Conservation (phyloP, 2,329 filamentous ascomycete genomes). For the Lachnellula occidentalis region DNA sequence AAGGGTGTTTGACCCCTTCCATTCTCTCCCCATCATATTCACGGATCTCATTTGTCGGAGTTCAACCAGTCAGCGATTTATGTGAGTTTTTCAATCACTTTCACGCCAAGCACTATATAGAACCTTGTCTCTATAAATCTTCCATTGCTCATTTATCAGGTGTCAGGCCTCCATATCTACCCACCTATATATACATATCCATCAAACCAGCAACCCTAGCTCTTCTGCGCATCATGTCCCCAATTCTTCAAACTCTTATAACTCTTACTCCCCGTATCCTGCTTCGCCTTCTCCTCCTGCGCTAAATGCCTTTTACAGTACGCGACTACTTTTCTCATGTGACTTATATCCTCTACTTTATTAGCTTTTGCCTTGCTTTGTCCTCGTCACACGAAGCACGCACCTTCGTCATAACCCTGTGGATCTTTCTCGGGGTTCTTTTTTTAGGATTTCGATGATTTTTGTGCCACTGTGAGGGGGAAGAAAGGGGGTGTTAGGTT, state of each 20-base stretch:
- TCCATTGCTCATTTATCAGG: not conserved
- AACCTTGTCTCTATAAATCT: not conserved
- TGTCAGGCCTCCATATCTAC: too few species aligned
- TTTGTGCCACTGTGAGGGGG: slow-evolving; percentile 47
- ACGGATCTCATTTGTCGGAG: not conserved
- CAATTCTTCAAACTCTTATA: slow-evolving; percentile 60
- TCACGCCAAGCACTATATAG: too few species aligned
- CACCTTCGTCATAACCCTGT: slow-evolving; percentile 50
- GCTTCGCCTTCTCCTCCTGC: slow-evolving; percentile 53
- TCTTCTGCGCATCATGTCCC: slow-evolving; percentile 50
- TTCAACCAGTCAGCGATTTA: not conserved
- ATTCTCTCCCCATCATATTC: not conserved
- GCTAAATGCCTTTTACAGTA: slow-evolving; percentile 64
- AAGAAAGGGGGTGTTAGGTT: not conserved
- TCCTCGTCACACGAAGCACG: too few species aligned
- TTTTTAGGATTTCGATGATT: slow-evolving; percentile 57
- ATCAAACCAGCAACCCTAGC: slow-evolving; percentile 6
- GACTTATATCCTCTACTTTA: slow-evolving; percentile 42
- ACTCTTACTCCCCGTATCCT: slow-evolving; percentile 41
- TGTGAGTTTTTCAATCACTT: not conserved
- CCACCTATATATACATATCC: not conserved
- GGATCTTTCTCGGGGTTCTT: slow-evolving; percentile 54
- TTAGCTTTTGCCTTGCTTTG: not conserved
- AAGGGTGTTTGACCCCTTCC: not conserved
- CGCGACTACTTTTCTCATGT: slow-evolving; percentile 58